These are phyloP conservation scores for Linanthus parryae DNA, from an alignment of 148 eudicot genomes.

Conservation along the genomic window DNA sequence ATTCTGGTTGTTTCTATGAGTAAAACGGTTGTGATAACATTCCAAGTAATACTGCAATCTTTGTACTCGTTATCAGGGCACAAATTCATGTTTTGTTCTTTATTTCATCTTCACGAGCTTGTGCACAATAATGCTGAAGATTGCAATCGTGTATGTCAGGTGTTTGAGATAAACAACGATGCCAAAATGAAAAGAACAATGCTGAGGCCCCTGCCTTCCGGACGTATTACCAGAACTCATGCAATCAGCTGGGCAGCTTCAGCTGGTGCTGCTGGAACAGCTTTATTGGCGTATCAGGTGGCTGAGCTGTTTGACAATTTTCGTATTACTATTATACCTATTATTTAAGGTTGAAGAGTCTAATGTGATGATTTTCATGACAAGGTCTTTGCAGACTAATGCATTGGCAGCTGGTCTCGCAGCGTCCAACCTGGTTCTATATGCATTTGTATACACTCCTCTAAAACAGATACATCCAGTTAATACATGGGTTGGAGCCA, in stretches of 20 bases:
- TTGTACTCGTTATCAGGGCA: too few species aligned
- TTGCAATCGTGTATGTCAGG: constrained; percentile 26
- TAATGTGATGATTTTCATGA: constrained; percentile 40
- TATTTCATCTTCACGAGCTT: background rate
- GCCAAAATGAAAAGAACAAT: constrained; percentile 90
- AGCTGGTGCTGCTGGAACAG: constrained; percentile 78
- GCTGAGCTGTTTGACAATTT: constrained; percentile 19
- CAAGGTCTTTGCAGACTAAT: constrained; percentile 96
- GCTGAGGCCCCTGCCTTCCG: constrained; percentile 85
- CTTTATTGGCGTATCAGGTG: constrained; percentile 77
- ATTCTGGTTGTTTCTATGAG: too few species aligned
- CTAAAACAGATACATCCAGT: constrained; percentile 94
- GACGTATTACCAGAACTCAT: constrained; percentile 67
- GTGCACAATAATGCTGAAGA: background rate
- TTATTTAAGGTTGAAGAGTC: constrained; percentile 16
- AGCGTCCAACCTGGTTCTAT: constrained; percentile 80
- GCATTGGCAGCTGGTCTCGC: constrained; percentile 96
- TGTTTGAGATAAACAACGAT: constrained; percentile 83
- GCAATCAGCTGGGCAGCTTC: constrained; percentile 82
- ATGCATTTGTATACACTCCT: constrained; percentile 93
- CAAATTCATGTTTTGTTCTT: too few species aligned
- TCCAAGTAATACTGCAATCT: too few species aligned
- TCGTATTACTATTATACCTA: too few species aligned
- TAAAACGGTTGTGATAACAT: too few species aligned
- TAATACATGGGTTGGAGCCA: constrained; percentile 98